Conservation (phyloP, 257 asterid genomes). For the Coffea eugenioides region DNA sequence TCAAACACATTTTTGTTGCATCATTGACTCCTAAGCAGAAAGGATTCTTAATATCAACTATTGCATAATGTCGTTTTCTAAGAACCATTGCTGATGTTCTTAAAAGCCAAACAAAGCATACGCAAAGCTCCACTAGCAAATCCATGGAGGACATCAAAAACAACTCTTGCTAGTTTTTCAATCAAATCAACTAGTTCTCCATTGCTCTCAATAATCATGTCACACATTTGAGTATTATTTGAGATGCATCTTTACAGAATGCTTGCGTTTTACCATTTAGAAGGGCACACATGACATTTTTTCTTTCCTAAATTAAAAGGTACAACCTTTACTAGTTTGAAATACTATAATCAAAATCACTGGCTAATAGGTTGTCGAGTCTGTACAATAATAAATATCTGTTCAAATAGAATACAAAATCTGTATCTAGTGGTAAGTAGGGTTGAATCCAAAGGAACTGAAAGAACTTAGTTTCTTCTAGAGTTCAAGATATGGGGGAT, state of each 20-base stretch:
- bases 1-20: slow-evolving; percentile 76
- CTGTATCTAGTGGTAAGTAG: no score
- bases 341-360: slow-evolving; percentile 61
- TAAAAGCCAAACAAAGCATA: slow-evolving; percentile 85
- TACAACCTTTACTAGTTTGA: slow-evolving; percentile 70
- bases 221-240: slow-evolving; percentile 75
- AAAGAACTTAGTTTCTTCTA: no score
- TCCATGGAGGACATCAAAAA: slow-evolving; percentile 53
- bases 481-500: no score
- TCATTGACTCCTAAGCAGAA: slow-evolving; percentile 90
- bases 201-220: slow-evolving; percentile 42
- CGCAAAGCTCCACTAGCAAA: slow-evolving; percentile 85
- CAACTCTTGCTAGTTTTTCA: slow-evolving; percentile 47
- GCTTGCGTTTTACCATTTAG: slow-evolving; percentile 72
- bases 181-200: slow-evolving; percentile 65
- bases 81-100: slow-evolving; percentile 51
- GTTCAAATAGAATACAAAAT: no score
- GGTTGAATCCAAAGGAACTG: no score
- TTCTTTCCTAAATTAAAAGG: slow-evolving; percentile 96
- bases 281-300: slow-evolving; percentile 79
- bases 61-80: slow-evolving; percentile 49
- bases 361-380: slow-evolving; percentile 35
- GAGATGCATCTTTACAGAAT: slow-evolving; percentile 96
- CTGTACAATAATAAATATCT: no score
- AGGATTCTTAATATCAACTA: slow-evolving; percentile 95